Evolutionary conservation across 208 protist species (phyloP).

Genomic region (Leishmania major): DNA sequence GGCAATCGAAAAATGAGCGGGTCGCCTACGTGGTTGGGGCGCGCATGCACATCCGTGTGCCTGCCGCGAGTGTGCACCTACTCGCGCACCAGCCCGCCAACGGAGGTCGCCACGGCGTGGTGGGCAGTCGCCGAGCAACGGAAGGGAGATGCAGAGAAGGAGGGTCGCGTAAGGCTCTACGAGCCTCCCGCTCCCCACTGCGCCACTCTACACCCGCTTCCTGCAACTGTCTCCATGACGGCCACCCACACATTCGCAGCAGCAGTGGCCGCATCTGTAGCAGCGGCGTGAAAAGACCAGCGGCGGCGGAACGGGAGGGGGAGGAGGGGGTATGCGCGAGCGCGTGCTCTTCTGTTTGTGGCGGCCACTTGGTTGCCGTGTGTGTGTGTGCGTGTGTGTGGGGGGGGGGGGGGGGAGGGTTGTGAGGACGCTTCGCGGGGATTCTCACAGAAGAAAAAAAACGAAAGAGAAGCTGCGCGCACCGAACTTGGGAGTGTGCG

Average conservation of each 20-base stretch:
- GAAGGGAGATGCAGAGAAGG: neutral
- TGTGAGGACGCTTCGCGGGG: neutral
- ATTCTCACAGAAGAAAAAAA: neutral
- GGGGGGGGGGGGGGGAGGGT: too few relatives aligned
- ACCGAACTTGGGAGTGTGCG: neutral
- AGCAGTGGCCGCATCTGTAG: neutral
- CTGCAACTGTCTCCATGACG: neutral
- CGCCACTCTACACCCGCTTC: neutral
- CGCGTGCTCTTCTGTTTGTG: neutral
- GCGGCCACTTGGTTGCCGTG: neutral
- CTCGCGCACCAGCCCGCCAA: neutral
- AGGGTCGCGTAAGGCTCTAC: neutral
- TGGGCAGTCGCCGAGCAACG: neutral
- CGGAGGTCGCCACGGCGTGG: neutral
- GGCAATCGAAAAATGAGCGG: neutral
- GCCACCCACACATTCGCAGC: neutral
- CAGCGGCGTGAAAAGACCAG: neutral
- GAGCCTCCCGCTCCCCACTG: neutral
- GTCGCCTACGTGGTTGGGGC: neutral
- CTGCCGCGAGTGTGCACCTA: neutral
- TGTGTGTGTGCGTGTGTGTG: neutral
- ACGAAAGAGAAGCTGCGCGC: neutral
- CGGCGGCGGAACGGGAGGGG: neutral
- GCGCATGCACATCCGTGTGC: neutral
- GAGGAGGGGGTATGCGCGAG: neutral